These are phyloP conservation scores for Vitis hybrid DNA, from an alignment of 177 flowering plant genomes.

Conservation along the genomic window DNA sequence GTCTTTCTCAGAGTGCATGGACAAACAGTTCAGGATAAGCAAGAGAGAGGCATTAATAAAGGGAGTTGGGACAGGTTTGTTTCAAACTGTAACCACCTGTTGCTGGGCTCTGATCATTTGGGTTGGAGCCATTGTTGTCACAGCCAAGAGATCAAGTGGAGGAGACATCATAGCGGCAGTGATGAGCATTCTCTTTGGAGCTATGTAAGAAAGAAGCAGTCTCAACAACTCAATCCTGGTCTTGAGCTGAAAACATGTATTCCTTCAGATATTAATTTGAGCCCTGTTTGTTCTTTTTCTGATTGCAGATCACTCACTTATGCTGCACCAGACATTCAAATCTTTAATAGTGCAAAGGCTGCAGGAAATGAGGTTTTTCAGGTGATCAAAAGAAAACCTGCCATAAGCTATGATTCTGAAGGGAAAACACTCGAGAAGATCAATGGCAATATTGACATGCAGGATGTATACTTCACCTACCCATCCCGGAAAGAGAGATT, in stretches of 20 bases:
- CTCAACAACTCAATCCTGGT: no score
- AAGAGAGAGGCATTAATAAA: slow-evolving; percentile 62
- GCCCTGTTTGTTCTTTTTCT: not conserved
- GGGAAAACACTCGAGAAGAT: slow-evolving; percentile 34
- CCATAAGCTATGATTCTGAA: slow-evolving; percentile 28
- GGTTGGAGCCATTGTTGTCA: slow-evolving; percentile 63
- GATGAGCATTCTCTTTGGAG: slow-evolving; percentile 78
- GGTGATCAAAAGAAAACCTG: slow-evolving; percentile 51
- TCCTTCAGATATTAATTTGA: no score
- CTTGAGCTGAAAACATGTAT: no score
- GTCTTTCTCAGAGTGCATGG: slow-evolving; percentile 49
- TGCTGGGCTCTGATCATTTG: slow-evolving; percentile 70
- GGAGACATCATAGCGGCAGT: slow-evolving; percentile 68
- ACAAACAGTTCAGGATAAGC: slow-evolving; percentile 42
- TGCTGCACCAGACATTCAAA: slow-evolving; percentile 73
- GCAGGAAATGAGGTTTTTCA: slow-evolving; percentile 62
- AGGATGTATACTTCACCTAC: slow-evolving; percentile 49
- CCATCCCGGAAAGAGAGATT: slow-evolving; percentile 52
- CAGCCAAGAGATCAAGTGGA: slow-evolving; percentile 38
- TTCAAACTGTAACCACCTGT: slow-evolving; percentile 57
- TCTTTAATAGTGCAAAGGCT: slow-evolving; percentile 69
- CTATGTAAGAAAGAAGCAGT: slow-evolving; percentile 47
- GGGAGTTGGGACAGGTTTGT: slow-evolving; percentile 66
- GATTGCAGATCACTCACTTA: slow-evolving; percentile 62
- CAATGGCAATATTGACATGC: slow-evolving; percentile 49